phyloP scores from a whole-genome alignment of 2,329 filamentous ascomycete species.

The Calonectria pteridis region DNA sequence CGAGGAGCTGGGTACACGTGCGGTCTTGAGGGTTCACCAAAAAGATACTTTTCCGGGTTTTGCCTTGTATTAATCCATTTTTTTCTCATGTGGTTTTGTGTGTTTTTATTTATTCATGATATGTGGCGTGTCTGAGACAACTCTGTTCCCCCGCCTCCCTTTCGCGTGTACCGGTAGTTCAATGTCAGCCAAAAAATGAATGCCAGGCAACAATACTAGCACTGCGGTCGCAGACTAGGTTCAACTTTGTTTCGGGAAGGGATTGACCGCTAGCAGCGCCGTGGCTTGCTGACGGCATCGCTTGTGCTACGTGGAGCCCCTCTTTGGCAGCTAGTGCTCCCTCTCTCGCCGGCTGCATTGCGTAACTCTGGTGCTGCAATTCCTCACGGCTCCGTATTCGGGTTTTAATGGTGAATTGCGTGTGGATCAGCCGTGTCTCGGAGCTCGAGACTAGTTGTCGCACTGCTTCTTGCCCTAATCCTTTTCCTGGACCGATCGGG shows the following conservation, averaged over 20 bases:
- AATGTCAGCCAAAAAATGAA: not conserved
- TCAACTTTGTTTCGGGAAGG: not conserved
- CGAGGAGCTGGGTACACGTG: not conserved
- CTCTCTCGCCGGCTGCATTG: not conserved
- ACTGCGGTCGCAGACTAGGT: not conserved
- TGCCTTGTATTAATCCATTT: not conserved
- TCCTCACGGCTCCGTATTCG: not conserved
- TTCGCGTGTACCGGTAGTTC: not conserved
- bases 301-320: not conserved
- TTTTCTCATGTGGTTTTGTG: not conserved
- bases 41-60: not conserved
- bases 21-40: not conserved
- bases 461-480: not conserved
- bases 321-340: not conserved
- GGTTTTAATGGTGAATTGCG: not conserved
- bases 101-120: no score
- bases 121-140: not conserved
- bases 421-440: not conserved
- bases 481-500: not conserved
- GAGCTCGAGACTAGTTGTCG: not conserved
- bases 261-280: not conserved
- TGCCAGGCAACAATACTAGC: not conserved
- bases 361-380: not conserved
- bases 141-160: no score
- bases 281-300: not conserved